A percentile compares a stretch with the other conserved stretches of the same genome.
Conservation (phyloP, 2,329 filamentous ascomycete genomes). For the Biscogniauxia sp. region DNA sequence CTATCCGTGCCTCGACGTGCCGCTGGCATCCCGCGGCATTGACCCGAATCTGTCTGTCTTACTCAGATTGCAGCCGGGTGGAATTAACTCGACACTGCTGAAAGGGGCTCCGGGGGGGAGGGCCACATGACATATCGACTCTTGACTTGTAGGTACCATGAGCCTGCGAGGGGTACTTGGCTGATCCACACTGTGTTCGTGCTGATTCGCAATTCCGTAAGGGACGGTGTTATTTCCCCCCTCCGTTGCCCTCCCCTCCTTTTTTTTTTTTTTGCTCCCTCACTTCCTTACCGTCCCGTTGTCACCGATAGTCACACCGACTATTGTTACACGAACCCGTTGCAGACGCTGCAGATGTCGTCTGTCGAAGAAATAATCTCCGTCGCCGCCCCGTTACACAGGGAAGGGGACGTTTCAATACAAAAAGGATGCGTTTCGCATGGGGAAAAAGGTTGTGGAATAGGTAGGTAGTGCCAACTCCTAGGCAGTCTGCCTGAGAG, state of each 20-base stretch:
- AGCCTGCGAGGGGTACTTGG: neutral
- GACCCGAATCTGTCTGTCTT: conserved; percentile 14
- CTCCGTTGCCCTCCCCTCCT: no score
- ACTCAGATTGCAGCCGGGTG: conserved; percentile 9
- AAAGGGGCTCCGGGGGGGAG: neutral
- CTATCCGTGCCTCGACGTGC: conserved; percentile 3
- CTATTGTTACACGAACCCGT: neutral
- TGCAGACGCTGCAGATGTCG: neutral
- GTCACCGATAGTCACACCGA: neutral
- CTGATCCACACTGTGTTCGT: conserved; percentile 20
- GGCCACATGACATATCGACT: conserved; percentile 8
- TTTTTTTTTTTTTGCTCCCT: no score
- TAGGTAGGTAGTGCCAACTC: no score
- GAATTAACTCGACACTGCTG: neutral
- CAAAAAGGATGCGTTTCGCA: no score
- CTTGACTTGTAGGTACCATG: neutral
- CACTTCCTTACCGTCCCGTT: neutral
- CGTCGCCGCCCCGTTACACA: neutral
- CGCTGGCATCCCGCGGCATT: conserved; percentile 9
- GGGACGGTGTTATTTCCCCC: neutral
- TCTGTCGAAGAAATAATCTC: neutral
- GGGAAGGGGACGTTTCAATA: neutral
- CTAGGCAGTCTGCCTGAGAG: no score
- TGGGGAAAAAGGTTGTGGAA: no score
- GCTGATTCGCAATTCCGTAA: conserved; percentile 1